Percentiles rank a stretch among this genome's conserved stretches.
These are phyloP conservation scores for Phytopythium helicoides DNA, from an alignment of 352 stramenopile species.

Conservation along the genomic window DNA sequence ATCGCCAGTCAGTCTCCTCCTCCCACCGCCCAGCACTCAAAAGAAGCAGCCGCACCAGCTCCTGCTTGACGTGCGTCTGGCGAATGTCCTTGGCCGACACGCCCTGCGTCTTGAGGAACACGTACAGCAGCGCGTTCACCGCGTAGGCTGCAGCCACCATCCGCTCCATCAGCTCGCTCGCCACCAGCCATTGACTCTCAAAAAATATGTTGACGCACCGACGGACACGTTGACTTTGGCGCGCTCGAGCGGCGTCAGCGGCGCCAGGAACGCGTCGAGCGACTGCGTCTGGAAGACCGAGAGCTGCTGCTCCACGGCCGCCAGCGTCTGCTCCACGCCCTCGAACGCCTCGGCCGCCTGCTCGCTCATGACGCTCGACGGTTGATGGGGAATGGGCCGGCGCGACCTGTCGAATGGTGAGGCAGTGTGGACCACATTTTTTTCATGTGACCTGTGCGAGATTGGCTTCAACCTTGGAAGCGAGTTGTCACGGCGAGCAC, in stretches of 20 bases:
- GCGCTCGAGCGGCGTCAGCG: constrained; percentile 66
- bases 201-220: no score
- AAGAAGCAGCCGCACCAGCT: constrained; percentile 40
- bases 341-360: constrained; percentile 59
- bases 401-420: no score
- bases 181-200: no score
- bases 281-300: constrained; percentile 49
- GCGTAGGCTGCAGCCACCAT: constrained; percentile 58
- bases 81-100: constrained; percentile 86
- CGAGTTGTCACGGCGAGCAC: no score
- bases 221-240: constrained; percentile 84
- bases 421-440: no score
- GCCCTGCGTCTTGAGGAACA: constrained; percentile 86
- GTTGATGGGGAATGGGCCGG: no score
- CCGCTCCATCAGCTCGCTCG: not conserved
- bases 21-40: not conserved
- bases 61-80: constrained; percentile 89
- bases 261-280: constrained; percentile 54
- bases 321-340: constrained; percentile 78
- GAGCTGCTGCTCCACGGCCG: constrained; percentile 71
- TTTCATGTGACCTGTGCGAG: no score
- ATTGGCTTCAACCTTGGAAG: no score
- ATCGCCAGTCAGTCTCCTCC: not conserved
- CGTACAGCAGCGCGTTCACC: constrained; percentile 85
- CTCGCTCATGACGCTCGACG: constrained; percentile 39